These are phyloP conservation scores for Lomentospora prolificans DNA, from an alignment of 2,329 filamentous ascomycete species.

Conservation along the genomic window DNA sequence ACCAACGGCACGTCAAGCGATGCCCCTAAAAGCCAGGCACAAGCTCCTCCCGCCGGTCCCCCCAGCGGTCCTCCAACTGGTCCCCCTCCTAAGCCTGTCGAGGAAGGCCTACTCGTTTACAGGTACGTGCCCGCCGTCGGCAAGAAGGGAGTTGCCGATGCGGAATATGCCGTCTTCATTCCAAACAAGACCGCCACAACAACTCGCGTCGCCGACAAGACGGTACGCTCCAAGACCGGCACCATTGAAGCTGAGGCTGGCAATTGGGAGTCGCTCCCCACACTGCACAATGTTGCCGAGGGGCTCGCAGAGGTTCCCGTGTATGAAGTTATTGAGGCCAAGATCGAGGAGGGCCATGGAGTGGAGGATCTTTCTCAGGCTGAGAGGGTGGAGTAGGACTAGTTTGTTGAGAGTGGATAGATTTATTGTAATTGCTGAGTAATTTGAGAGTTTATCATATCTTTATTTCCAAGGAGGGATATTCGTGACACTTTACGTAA, in stretches of 20 bases:
- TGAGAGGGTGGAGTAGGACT: not conserved
- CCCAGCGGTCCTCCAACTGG: not conserved
- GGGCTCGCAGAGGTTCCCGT: slow-evolving; percentile 42
- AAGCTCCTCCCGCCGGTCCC: not conserved
- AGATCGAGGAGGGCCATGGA: slow-evolving; percentile 8
- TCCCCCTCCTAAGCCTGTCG: slow-evolving; percentile 12
- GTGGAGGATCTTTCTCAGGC: slow-evolving; percentile 6
- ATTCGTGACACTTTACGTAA: too few relatives aligned
- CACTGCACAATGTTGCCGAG: slow-evolving; percentile 46
- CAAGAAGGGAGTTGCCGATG: slow-evolving; percentile 38
- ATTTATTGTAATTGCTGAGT: too few relatives aligned
- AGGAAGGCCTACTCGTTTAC: slow-evolving; percentile 43
- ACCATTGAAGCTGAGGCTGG: slow-evolving; percentile 35
- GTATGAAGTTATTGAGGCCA: slow-evolving; percentile 8
- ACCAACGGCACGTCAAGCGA: too few relatives aligned
- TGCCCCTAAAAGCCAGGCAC: too few relatives aligned
- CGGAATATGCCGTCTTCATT: slow-evolving; percentile 37
- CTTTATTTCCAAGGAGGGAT: too few relatives aligned
- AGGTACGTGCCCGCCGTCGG: slow-evolving; percentile 48
- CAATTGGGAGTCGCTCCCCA: slow-evolving; percentile 47
- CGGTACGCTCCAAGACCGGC: slow-evolving; percentile 22
- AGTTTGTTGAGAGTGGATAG: not conserved
- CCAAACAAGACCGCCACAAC: slow-evolving; percentile 22
- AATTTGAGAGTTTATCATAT: too few relatives aligned
- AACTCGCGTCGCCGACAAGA: slow-evolving; percentile 14